phyloP scores from a whole-genome alignment of 805 yeast genomes.

The Lipomyces mesembrius region DNA sequence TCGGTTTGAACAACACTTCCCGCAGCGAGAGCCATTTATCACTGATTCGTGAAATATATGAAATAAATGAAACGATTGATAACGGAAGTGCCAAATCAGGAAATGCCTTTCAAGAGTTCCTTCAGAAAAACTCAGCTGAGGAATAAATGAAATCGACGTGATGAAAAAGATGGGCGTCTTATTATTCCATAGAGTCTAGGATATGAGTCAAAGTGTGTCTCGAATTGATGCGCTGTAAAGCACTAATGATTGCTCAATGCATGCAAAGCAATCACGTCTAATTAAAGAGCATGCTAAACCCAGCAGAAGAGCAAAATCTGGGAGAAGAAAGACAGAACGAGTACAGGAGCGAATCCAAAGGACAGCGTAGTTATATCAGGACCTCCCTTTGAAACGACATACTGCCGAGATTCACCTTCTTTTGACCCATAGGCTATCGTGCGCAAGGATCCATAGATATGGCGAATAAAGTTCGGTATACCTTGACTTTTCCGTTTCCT shows the following conservation, averaged over 20 bases:
- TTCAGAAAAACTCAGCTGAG: background rate
- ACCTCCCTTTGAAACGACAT: background rate
- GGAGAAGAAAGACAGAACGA: background rate
- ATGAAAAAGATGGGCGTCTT: background rate
- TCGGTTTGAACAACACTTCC: background rate
- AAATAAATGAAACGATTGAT: background rate
- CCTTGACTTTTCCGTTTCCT: background rate
- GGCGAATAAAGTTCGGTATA: background rate
- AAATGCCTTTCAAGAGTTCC: background rate
- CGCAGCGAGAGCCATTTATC: background rate
- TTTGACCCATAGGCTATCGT: background rate
- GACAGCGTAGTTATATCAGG: background rate
- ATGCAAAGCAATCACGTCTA: background rate
- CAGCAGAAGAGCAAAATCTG: conserved; percentile 1
- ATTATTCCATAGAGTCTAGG: background rate
- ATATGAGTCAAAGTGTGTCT: background rate
- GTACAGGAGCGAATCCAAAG: background rate
- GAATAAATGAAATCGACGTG: background rate
- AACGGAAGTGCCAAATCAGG: background rate
- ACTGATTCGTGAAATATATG: background rate
- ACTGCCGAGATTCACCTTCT: background rate
- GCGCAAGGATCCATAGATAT: background rate
- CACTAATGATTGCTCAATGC: background rate
- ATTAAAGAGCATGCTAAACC: background rate
- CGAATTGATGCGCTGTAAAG: conserved; percentile 1